Percentiles rank a stretch among this genome's conserved stretches.
These are phyloP conservation scores for Gracilaria domingensis DNA, from an alignment of 23 red algal genomes.

Conservation along the genomic window DNA sequence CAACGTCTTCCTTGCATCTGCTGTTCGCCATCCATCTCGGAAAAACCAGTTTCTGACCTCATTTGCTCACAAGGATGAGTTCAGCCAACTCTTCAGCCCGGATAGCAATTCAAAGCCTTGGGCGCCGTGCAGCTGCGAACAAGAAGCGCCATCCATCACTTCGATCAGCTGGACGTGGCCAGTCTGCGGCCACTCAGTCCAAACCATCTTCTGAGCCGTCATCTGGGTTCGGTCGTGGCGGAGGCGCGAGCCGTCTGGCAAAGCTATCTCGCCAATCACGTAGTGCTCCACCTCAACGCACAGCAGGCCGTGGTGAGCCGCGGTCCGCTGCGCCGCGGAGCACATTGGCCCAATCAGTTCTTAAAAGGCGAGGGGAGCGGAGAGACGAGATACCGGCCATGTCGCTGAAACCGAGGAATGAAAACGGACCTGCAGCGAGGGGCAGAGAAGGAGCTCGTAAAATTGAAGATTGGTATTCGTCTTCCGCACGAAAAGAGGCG, in stretches of 20 bases:
- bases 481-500: conserved; percentile 30
- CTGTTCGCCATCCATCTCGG: not conserved
- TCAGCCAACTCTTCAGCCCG: not conserved
- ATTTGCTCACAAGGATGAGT: not conserved
- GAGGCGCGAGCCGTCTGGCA: conserved; percentile 8
- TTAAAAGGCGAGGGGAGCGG: not conserved
- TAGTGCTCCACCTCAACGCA: not conserved
- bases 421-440: not conserved
- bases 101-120: not conserved
- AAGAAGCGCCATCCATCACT: not conserved
- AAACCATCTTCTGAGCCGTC: not conserved
- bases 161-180: conserved; percentile 1
- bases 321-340: not conserved
- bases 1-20: not conserved
- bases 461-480: conserved; percentile 52
- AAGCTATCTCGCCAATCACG: not conserved
- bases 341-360: conserved; percentile 24
- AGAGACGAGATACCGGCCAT: not conserved
- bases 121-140: not conserved
- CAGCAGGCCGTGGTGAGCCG: not conserved
- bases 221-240: not conserved
- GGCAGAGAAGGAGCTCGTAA: conserved; percentile 1
- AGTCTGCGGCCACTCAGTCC: not conserved
- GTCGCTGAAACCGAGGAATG: not conserved
- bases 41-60: not conserved